Base-by-base conservation (phyloP, 371 early-diverging fungal genomes). In the Mucor racemosus region DNA sequence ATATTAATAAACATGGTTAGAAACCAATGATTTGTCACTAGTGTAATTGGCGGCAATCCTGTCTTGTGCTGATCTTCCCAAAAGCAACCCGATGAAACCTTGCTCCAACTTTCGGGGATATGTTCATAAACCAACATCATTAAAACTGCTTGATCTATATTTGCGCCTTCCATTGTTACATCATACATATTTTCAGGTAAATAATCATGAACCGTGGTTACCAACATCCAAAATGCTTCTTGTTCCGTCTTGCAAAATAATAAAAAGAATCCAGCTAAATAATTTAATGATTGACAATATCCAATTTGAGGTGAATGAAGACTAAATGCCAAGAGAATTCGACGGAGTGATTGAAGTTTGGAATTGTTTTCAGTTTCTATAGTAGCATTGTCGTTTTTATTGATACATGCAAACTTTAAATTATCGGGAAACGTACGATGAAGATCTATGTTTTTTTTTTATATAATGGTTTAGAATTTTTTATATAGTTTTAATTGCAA, bases 391-490 rank as follows among this genome's bases (percentile, higher is more conserved):
- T 54, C 41, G 38, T 60, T 48, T 17, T 41, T 36, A 26, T 5
- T 17, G 10, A 39, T 71, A 41, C 84, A 83, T 50, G 80, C 77
- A 74, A 94, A 95, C 38, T 88, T 79, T 19, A 79, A 81, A 69
- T 94, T 93, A 64, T 92, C 92, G 4, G 95, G 95, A 71, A 94
- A 95, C 0, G 93, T 93, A 19, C 94, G 86, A 64, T 91, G 89
- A 14, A 93, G 75, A 73, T 95, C 95, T 26, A 3, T 1, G 26
- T 26, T 26, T 26, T 26, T 26, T 26, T 26, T 82, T 91, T 79
- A 0, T 13, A 19, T 19, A 10, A 46, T n/a, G 9, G 9, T 19
- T 19, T 8, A 46, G 46, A 46, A 19, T 17, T 19, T 46, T 46
- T 3, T 9, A 46, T 17, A 7, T 8, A 8, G 17, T 3, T 17